These are phyloP conservation scores for Barbarea vulgaris DNA, from an alignment of 345 rosid species.

Conservation along the genomic window DNA sequence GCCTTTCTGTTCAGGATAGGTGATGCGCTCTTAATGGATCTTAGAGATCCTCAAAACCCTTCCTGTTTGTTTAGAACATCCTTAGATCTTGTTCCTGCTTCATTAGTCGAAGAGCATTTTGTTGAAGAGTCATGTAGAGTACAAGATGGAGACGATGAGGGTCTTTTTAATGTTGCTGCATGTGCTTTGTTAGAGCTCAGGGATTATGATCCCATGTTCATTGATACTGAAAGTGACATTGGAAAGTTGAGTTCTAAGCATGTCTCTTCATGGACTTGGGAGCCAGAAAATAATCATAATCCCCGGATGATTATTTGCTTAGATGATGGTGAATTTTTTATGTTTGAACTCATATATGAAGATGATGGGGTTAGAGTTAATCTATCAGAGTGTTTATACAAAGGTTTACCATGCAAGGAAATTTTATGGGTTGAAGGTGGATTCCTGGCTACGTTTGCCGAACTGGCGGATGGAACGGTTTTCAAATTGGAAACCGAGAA, in stretches of 20 bases:
- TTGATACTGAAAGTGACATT: slow-evolving; percentile 63
- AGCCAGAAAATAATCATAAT: slow-evolving; percentile 59
- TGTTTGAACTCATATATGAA: slow-evolving; percentile 66
- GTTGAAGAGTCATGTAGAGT: slow-evolving; percentile 73
- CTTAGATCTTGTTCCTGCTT: slow-evolving; percentile 62
- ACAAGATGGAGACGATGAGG: slow-evolving; percentile 93
- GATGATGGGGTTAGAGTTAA: slow-evolving; percentile 56
- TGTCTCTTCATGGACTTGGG: slow-evolving; percentile 96
- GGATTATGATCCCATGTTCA: slow-evolving; percentile 98
- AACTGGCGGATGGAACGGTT: slow-evolving; percentile 94
- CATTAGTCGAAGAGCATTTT: slow-evolving; percentile 71
- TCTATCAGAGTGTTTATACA: slow-evolving; percentile 80
- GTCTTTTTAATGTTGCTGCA: slow-evolving; percentile 93
- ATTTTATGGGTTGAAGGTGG: slow-evolving; percentile 92
- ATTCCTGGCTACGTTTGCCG: slow-evolving; percentile 74
- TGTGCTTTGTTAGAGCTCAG: slow-evolving; percentile 88
- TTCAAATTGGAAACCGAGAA: slow-evolving; percentile 73
- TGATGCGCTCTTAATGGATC: slow-evolving; percentile 96
- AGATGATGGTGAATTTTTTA: slow-evolving; percentile 86
- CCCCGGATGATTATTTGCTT: slow-evolving; percentile 80
- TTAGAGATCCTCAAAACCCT: slow-evolving; percentile 77
- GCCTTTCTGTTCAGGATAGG: slow-evolving; percentile 90
- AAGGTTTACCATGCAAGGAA: slow-evolving; percentile 75
- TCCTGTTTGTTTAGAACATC: slow-evolving; percentile 69
- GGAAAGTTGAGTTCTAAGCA: slow-evolving; percentile 57